Conservation (phyloP, 2,329 filamentous ascomycete genomes). For the Sporothrix mexicana region DNA sequence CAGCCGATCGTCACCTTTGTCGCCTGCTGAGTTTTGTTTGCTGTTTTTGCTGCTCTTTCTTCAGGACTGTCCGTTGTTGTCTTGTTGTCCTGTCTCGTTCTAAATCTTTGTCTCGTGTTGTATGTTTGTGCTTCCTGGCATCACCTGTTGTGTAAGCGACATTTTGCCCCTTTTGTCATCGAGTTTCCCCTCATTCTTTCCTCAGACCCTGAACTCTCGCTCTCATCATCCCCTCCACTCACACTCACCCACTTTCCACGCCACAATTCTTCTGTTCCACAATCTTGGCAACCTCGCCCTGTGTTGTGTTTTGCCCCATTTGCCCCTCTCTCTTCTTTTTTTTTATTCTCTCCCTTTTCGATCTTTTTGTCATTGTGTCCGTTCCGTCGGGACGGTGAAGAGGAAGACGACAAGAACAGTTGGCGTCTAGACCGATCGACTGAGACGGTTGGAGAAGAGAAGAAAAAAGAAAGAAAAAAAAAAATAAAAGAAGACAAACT, state of each 20-base stretch:
- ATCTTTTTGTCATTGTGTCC: not conserved
- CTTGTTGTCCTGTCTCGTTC: too few species aligned
- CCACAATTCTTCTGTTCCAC: not conserved
- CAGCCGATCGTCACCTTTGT: too few species aligned
- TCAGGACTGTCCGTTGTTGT: too few species aligned
- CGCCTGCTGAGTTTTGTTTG: too few species aligned
- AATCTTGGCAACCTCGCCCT: not conserved
- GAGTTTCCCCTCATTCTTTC: too few species aligned
- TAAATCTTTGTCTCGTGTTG: not conserved
- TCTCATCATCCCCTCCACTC: too few species aligned
- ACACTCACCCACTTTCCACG: not conserved
- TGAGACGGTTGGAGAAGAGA: not conserved
- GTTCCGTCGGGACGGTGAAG: not conserved
- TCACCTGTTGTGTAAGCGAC: constrained; percentile 11
- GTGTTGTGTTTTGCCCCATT: not conserved
- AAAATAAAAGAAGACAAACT: not conserved
- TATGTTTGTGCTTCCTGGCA: not conserved
- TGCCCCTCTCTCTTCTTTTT: not conserved
- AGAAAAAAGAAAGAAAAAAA: not conserved
- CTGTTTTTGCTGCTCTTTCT: too few species aligned
- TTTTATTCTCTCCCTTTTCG: not conserved
- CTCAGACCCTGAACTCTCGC: not conserved
- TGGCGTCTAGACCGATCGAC: not conserved
- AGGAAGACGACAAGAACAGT: not conserved
- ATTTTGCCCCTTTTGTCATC: not conserved